Evolutionary conservation across 2,329 filamentous ascomycete species (phyloP), one percentile per base, ranked within the genome.

Genomic region (Sclerotinia subarctica): DNA sequence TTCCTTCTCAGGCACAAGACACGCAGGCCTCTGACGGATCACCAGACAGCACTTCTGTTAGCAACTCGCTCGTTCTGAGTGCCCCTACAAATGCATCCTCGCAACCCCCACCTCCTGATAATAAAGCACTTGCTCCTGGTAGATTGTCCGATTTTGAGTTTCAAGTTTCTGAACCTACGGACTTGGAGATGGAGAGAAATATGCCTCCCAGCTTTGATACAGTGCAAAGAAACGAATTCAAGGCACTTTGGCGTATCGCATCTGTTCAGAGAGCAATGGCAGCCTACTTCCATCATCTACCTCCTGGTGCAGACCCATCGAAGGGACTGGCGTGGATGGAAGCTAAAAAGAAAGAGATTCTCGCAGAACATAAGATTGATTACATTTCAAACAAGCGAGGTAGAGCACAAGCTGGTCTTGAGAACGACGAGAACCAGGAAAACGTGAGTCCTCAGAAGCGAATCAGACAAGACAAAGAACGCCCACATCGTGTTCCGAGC

Each of bases 251-350:
- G 67, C 76, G 76, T 35, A 64, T 78, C 24, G 72, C 72, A 35
- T 67, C 67, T 6, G 62, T 79, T 29, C 76, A 78, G 52, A 71
- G 69, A 58, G 71, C 72, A 8, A 69, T 78, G 66, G 67, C 69
- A 51, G 66, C 71, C 21, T 70, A 73, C 54, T 73, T 77, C 46
- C 57, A 66, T 4, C 66, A 57, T 19, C 26, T 72, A 15, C 64
- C 70, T 3, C 26, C 69, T 53, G 63, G 49, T 7, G 63, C 59
- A 32, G 58, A 42, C 6, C 56, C 65, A 32, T 19, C 29, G 5
- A 67, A 53, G 44, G 65, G 46, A 62, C n/a, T 67, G 35, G 52
- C n/a, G 32, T 67, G 65, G 59, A 51, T 62, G 56, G 49, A 67
- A n/a, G 19, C 19, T 32, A 51, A 62, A 51, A 62, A 67, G 65